Percentiles rank a stretch among this genome's conserved stretches.
Evolutionary conservation across 2,329 filamentous ascomycete genomes (phyloP).

Genomic region (Fusarium beomiforme): DNA sequence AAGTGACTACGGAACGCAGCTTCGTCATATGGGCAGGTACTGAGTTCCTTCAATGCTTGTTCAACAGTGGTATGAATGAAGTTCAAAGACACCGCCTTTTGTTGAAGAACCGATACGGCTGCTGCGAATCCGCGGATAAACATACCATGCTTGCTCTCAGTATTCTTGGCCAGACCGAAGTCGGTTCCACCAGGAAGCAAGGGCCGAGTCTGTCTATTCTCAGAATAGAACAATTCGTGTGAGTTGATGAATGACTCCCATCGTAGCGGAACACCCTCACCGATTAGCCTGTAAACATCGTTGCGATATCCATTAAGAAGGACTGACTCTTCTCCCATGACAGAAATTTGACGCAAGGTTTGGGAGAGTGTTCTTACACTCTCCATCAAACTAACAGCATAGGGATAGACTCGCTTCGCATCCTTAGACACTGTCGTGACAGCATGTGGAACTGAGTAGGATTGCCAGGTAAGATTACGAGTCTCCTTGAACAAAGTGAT

Average conservation of each 20-base stretch:
- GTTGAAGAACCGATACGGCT: slow-evolving; percentile 86
- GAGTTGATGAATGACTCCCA: slow-evolving; percentile 99
- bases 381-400: slow-evolving; percentile 98
- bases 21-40: slow-evolving; percentile 83
- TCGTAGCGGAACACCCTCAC: slow-evolving; percentile 86
- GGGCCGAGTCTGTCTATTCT: slow-evolving; percentile 57
- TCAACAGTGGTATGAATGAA: slow-evolving; percentile 84
- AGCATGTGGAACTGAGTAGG: slow-evolving; percentile 91
- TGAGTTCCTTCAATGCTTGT: slow-evolving; percentile 83
- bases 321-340: slow-evolving; percentile 88
- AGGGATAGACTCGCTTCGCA: slow-evolving; percentile 98
- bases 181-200: slow-evolving; percentile 51
- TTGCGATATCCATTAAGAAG: slow-evolving; percentile 92
- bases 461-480: slow-evolving; percentile 93
- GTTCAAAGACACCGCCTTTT: slow-evolving; percentile 82
- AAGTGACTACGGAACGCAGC: slow-evolving; percentile 83
- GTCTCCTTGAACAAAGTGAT: slow-evolving; percentile 99
- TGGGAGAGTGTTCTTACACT: slow-evolving; percentile 94
- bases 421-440: slow-evolving; percentile 98
- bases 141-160: slow-evolving; percentile 93
- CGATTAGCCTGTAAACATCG: slow-evolving; percentile 84
- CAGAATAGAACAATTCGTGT: slow-evolving; percentile 82
- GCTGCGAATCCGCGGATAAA: slow-evolving; percentile 95
- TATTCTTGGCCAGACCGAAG: slow-evolving; percentile 60
- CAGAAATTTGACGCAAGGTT: slow-evolving; percentile 82